phyloP scores from a whole-genome alignment of 1,139 yeast genomes.

The Geotrichum macrosporum region DNA sequence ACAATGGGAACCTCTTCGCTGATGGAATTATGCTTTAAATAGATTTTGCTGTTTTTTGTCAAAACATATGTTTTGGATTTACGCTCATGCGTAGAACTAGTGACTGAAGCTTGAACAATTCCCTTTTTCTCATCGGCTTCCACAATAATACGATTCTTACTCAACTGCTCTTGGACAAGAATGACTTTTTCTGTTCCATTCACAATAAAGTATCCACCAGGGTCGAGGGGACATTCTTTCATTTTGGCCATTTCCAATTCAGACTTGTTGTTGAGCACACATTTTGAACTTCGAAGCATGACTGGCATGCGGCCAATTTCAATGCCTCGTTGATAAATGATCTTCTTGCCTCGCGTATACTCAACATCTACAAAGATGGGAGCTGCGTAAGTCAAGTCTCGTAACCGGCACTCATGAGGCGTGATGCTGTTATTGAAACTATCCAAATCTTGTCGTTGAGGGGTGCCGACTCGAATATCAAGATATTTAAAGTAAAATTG shows the following conservation, averaged over 20 bases:
- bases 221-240: slow-evolving; percentile 90
- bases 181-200: slow-evolving; percentile 95
- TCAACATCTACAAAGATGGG: slow-evolving; percentile 70
- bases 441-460: slow-evolving; percentile 52
- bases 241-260: slow-evolving; percentile 74
- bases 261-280: slow-evolving; percentile 78
- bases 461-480: slow-evolving; percentile 75
- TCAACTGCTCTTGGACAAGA: slow-evolving; percentile 93
- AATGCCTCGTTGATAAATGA: slow-evolving; percentile 81
- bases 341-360: slow-evolving; percentile 91
- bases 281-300: slow-evolving; percentile 84
- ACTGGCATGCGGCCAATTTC: slow-evolving; percentile 91
- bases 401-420: slow-evolving; percentile 84
- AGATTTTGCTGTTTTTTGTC: slow-evolving; percentile 83
- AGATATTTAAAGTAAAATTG: slow-evolving; percentile 88
- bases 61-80: slow-evolving; percentile 95
- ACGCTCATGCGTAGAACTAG: slow-evolving; percentile 96
- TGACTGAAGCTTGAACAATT: slow-evolving; percentile 94
- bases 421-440: slow-evolving; percentile 44
- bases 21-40: slow-evolving; percentile 89
- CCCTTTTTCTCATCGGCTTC: slow-evolving; percentile 95
- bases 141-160: slow-evolving; percentile 94
- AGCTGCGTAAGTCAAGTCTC: slow-evolving; percentile 49
- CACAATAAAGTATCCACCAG: slow-evolving; percentile 94
- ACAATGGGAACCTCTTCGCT: slow-evolving; percentile 95